phyloP scores from a whole-genome alignment of 2,329 filamentous ascomycete genomes.

The Xylariaceae sp. region DNA sequence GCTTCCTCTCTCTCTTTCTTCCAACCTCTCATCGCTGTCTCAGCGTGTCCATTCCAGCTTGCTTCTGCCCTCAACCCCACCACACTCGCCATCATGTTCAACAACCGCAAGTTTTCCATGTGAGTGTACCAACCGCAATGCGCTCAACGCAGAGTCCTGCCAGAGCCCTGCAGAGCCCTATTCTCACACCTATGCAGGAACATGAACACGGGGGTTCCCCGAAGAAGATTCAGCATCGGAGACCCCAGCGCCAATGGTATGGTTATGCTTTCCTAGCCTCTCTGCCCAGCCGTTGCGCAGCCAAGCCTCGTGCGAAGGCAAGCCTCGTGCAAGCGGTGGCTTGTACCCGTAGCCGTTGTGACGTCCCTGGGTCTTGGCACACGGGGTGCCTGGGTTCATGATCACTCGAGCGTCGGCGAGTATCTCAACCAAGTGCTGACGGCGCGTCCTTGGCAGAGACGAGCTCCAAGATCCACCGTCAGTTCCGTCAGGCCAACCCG shows the following conservation, averaged over 20 bases:
- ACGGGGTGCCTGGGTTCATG: slow-evolving; percentile 8
- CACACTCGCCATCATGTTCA: slow-evolving; percentile 36
- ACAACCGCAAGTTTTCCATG: slow-evolving; percentile 58
- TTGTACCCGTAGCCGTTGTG: slow-evolving; percentile 11
- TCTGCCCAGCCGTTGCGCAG: slow-evolving; percentile 12
- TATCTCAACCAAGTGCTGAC: too few species aligned
- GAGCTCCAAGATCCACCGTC: slow-evolving; percentile 75
- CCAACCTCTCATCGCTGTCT: too few species aligned
- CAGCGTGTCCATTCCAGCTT: too few species aligned
- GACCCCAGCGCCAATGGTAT: slow-evolving; percentile 51
- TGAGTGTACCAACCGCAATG: slow-evolving; percentile 8
- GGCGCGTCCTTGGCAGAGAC: slow-evolving; percentile 51
- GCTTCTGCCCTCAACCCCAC: slow-evolving; percentile 1
- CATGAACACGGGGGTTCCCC: slow-evolving; percentile 55
- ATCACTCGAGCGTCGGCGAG: too few species aligned
- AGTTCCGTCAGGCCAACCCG: slow-evolving; percentile 85
- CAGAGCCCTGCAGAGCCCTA: too few species aligned
- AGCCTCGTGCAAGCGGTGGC: slow-evolving; percentile 4
- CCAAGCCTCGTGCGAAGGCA: too few species aligned
- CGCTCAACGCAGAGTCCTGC: not conserved
- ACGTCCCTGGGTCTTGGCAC: slow-evolving; percentile 22
- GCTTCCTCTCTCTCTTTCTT: not conserved
- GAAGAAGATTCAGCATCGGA: slow-evolving; percentile 52
- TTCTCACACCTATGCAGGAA: slow-evolving; percentile 30
- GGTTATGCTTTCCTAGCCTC: slow-evolving; percentile 14